These are phyloP conservation scores for Xylaria flabelliformis DNA, from an alignment of 495 filamentous ascomycete species.

Conservation along the genomic window DNA sequence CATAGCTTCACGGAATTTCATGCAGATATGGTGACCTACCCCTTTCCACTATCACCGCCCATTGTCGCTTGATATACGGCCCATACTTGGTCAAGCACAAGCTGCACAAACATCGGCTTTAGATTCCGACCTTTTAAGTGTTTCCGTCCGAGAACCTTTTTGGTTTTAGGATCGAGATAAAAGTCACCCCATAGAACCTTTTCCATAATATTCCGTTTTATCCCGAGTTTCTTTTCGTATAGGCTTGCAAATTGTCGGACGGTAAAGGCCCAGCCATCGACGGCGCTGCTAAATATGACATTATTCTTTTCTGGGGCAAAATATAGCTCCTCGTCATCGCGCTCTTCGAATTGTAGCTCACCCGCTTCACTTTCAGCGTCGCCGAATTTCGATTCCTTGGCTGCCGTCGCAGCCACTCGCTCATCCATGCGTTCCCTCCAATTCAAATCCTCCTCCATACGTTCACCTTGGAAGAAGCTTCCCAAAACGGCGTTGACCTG, in stretches of 20 bases:
- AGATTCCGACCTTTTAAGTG: conserved; percentile 89
- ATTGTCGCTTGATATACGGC: conserved; percentile 93
- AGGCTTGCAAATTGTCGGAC: conserved; percentile 90
- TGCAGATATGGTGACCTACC: conserved; percentile 56
- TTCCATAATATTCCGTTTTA: conserved; percentile 88
- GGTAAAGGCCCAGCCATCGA: conserved; percentile 98
- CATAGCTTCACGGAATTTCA: conserved; percentile 20
- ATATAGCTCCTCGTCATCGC: conserved; percentile 96
- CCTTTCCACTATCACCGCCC: conserved; percentile 80
- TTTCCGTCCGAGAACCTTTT: conserved; percentile 86
- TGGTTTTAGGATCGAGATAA: conserved; percentile 96
- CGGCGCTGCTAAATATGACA: conserved; percentile 96
- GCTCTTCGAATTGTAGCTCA: conserved; percentile 81
- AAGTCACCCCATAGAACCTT: conserved; percentile 98
- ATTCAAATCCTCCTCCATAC: conserved; percentile 98
- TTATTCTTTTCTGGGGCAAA: conserved; percentile 99
- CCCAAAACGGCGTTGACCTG: conserved; percentile 98
- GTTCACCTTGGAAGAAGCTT: conserved; percentile 96
- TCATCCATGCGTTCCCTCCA: conserved; percentile 95
- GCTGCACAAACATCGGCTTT: conserved; percentile 97
- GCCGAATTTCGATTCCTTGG: conserved; percentile 54
- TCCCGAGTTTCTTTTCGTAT: conserved; percentile 96
- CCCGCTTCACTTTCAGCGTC: conserved; percentile 58
- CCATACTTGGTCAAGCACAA: conserved; percentile 97
- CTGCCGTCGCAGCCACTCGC: conserved; percentile 66